Conservation (phyloP, 305 asterid species). For the Fraxinus paxiana region DNA sequence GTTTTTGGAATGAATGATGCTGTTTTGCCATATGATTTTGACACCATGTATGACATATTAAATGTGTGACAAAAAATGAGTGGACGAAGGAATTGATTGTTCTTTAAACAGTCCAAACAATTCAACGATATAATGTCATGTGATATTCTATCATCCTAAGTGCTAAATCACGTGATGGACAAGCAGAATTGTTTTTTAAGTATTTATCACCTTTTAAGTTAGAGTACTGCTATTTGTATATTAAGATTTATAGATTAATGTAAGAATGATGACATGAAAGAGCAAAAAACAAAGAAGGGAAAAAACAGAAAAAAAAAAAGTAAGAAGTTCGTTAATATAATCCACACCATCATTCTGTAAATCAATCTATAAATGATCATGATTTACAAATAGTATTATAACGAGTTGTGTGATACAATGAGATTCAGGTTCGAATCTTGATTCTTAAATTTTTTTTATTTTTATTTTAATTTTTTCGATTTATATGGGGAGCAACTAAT, state of each 20-base stretch:
- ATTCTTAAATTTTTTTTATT: too few species aligned
- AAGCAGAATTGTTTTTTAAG: background rate
- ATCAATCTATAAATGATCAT: background rate
- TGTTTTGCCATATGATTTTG: background rate
- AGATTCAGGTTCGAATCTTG: background rate
- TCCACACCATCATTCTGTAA: background rate
- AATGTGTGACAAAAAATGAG: background rate
- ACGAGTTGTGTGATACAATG: background rate
- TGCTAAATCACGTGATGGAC: background rate
- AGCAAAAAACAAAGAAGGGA: background rate
- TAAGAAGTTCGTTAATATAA: background rate
- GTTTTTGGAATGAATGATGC: background rate
- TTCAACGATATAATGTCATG: background rate
- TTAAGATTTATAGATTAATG: background rate
- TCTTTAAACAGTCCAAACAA: background rate
- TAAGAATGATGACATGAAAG: background rate
- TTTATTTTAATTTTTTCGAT: too few species aligned
- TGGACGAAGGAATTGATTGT: background rate
- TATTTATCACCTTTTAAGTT: background rate
- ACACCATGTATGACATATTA: background rate
- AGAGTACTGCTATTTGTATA: background rate
- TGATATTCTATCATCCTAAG: too few species aligned
- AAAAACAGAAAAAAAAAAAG: too few species aligned
- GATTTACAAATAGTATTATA: background rate
- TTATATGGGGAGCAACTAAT: background rate